phyloP scores from a whole-genome alignment of 345 rosid species.

The Brassica cretica region DNA sequence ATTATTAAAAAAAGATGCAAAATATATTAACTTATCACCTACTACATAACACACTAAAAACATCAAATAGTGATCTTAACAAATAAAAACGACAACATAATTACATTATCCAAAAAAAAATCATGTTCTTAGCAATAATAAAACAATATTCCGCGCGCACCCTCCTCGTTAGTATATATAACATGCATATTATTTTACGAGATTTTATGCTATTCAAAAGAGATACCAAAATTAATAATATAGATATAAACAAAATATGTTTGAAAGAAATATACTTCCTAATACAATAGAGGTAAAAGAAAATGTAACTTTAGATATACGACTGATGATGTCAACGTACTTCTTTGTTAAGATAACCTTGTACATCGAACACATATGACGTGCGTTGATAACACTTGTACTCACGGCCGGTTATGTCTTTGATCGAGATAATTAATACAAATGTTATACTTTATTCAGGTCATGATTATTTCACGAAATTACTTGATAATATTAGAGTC shows the following conservation, averaged over 20 bases:
- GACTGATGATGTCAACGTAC: conserved; percentile 12
- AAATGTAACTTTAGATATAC: background rate
- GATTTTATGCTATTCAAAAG: background rate
- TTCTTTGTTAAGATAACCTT: conserved; percentile 12
- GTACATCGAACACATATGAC: conserved; percentile 17
- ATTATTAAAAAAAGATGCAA: too few species aligned
- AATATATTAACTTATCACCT: too few species aligned
- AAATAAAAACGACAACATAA: too few species aligned
- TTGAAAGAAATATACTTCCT: background rate
- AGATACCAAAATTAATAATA: background rate
- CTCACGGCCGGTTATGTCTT: background rate
- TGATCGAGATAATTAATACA: background rate
- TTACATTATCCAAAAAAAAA: too few species aligned
- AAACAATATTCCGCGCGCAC: too few species aligned
- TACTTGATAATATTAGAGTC: background rate
- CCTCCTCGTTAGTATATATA: background rate
- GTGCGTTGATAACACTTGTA: background rate
- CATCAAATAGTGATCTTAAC: too few species aligned
- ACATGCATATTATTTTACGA: background rate
- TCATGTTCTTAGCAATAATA: too few species aligned
- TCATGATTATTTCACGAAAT: background rate
- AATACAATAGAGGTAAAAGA: background rate
- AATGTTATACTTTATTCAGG: background rate
- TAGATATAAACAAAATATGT: background rate
- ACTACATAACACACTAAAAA: too few species aligned